Percentiles rank a stretch among this genome's conserved stretches.
These are phyloP conservation scores for Diaporthe citrichinensis DNA, from an alignment of 2,329 filamentous ascomycete species.

Conservation along the genomic window DNA sequence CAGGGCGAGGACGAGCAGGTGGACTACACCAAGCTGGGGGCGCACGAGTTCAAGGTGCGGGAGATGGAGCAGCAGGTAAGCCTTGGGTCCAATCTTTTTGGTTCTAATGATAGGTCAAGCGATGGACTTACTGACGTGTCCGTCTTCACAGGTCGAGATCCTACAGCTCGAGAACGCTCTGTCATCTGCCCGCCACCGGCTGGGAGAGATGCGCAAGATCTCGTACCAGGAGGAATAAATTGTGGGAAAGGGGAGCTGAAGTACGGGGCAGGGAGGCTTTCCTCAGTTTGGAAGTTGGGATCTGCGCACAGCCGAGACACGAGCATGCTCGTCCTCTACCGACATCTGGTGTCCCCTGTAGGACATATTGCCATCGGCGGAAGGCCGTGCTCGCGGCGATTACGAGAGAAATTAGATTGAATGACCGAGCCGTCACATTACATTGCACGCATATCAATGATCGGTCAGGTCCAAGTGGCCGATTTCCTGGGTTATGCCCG, in stretches of 20 bases:
- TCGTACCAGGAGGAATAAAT: constrained; percentile 85
- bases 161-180: constrained; percentile 93
- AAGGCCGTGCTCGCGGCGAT: background rate
- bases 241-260: background rate
- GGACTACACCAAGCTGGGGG: constrained; percentile 89
- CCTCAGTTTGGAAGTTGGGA: background rate
- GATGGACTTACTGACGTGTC: background rate
- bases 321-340: background rate
- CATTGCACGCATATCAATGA: constrained; percentile 2
- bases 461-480: background rate
- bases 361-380: background rate
- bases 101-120: background rate
- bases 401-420: constrained; percentile 6
- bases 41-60: constrained; percentile 97
- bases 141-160: constrained; percentile 85
- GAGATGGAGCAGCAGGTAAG: constrained; percentile 99
- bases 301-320: background rate
- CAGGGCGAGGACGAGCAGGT: constrained; percentile 85
- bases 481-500: background rate
- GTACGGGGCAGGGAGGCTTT: background rate
- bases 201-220: constrained; percentile 99
- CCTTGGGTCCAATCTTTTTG: constrained; percentile 43
- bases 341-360: background rate
- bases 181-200: constrained; percentile 80
- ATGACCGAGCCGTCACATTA: constrained; percentile 4